phyloP scores from a whole-genome alignment of 2,329 filamentous ascomycete genomes.

The Beauveria caledonica region DNA sequence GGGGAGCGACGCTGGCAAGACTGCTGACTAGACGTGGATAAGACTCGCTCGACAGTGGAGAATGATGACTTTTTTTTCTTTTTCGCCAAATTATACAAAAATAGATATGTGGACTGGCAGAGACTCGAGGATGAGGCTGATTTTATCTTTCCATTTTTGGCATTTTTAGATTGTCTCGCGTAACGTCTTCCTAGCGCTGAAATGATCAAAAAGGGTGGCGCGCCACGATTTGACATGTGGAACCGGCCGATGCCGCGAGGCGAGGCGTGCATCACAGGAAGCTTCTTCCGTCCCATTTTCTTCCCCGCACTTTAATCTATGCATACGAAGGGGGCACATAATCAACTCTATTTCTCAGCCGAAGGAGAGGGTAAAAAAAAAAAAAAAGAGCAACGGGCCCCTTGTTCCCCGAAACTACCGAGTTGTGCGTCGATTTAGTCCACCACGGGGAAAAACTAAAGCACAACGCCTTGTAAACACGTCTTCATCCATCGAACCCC shows the following conservation, averaged over 20 bases:
- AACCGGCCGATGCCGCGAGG: background rate
- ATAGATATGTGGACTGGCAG: no score
- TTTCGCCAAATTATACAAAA: no score
- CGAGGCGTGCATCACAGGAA: background rate
- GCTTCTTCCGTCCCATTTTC: background rate
- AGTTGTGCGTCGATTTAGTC: no score
- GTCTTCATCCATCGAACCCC: background rate
- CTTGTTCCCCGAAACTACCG: no score
- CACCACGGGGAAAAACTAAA: no score
- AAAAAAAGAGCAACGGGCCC: no score
- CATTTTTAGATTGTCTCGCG: background rate
- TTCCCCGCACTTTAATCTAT: slow-evolving; percentile 3
- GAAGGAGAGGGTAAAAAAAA: background rate
- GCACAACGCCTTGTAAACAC: background rate
- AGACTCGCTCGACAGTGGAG: no score
- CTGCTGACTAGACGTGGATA: no score
- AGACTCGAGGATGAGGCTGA: no score
- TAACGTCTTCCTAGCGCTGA: background rate
- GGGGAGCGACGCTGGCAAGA: no score
- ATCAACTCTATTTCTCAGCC: background rate
- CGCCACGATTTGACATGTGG: background rate
- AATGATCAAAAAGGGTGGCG: background rate
- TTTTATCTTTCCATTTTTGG: background rate
- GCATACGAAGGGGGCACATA: background rate
- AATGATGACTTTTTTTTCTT: no score